Evolutionary conservation across 139 green algal genomes (phyloP).

Genomic region (Chlamydomonas sphaeroides): DNA sequence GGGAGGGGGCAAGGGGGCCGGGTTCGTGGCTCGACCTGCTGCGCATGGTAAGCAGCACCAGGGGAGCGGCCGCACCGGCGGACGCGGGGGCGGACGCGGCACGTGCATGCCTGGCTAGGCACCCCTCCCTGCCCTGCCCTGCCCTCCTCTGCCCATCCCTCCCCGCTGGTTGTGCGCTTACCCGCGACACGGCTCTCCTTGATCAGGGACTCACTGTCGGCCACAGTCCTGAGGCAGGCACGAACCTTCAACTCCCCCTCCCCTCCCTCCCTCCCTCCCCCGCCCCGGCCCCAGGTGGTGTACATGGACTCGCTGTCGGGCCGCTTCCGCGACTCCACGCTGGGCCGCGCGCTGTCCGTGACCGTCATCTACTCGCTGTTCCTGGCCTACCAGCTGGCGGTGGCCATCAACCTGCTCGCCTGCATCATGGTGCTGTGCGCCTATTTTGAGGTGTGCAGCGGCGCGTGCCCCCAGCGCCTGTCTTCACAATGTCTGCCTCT

Average conservation of each 20-base stretch:
- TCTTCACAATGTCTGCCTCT: too few species aligned
- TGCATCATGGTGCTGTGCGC: slow-evolving; percentile 42
- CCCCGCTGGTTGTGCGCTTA: too few species aligned
- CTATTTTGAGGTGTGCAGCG: slow-evolving; percentile 23
- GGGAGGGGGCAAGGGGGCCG: not conserved
- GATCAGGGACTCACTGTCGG: too few species aligned
- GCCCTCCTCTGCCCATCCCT: too few species aligned
- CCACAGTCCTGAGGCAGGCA: too few species aligned
- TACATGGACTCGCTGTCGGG: slow-evolving; percentile 38
- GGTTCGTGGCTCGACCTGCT: not conserved
- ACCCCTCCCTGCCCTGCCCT: too few species aligned
- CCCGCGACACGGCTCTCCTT: too few species aligned
- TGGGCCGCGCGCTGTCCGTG: slow-evolving; percentile 1
- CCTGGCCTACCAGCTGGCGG: slow-evolving; percentile 42
- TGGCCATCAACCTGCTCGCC: slow-evolving; percentile 35
- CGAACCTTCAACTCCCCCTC: too few species aligned
- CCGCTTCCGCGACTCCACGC: slow-evolving; percentile 19
- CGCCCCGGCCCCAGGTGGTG: slow-evolving; percentile 23
- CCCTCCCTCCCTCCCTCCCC: not conserved
- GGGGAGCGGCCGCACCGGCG: too few species aligned
- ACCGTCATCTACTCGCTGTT: slow-evolving; percentile 30
- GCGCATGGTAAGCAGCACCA: too few species aligned
- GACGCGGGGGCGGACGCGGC: too few species aligned
- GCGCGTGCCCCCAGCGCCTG: not conserved
- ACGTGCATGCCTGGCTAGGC: too few species aligned